Base-by-base conservation (phyloP, 2,329 filamentous ascomycete genomes). In the Cryphonectria radicalis region DNA sequence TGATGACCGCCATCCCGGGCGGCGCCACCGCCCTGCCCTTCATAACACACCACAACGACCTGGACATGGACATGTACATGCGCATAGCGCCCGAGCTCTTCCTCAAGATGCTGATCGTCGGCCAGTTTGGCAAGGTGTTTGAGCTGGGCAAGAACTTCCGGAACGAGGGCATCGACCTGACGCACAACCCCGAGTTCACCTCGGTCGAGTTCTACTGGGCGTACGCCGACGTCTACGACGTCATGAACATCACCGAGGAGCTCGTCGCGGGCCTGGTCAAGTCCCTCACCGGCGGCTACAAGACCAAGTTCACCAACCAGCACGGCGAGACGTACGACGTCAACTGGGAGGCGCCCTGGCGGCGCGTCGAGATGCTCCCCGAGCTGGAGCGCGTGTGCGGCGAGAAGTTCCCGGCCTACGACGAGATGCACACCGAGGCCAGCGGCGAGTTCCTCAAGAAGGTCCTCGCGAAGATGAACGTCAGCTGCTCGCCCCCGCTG, bases 141-240 rank as follows among this genome's bases (percentile, higher is more conserved):
- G 96, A 99, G 81, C 90, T 99, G 74, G 96, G 96, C 75, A 92
- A 94, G 75, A 94, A 97, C 80, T 99, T 99, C 89, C 87, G 96
- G 77, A 99, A 99, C 79, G 94, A 97, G 82, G 93, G 92, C 72
- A 92, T 94, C 74, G 94, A 97, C 80, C 85, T 96, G 66, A 99
- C 96, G 10, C 96, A 99, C 87, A 99, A 98, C 86, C 96, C 93
- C 55, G 96, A 99, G 81, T 99, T 99, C 85, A 99, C 96, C 60
- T 97, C 94, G 37, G 93, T 94, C 81, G 96, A 99, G 82, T 98
- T 98, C 84, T 99, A 99, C 84, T 91, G 93, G 89, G 95, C 96
- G 4, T 98, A 94, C 76, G 92, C 92, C 70, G 94, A 97, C 82
- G 90, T 97, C 76, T 93, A 97, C 81, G 96, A 98, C 79, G 86